Conservation (phyloP, 495 filamentous ascomycete species). For the Filosporella fistucella region DNA sequence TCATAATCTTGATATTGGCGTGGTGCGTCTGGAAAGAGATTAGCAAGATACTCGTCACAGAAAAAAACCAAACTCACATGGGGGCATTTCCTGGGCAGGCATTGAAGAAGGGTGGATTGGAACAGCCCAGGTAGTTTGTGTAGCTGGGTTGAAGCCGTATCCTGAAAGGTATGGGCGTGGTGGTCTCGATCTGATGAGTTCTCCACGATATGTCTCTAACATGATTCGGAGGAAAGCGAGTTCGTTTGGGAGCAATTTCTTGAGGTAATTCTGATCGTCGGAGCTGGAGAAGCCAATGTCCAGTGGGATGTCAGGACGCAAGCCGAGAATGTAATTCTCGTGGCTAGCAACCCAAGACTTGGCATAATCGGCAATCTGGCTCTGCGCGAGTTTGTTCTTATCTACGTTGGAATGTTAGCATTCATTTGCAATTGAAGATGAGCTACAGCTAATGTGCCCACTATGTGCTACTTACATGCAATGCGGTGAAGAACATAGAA, state of each 20-base stretch:
- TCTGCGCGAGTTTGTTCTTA: not conserved
- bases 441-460: not conserved
- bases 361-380: conserved; percentile 7
- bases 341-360: conserved; percentile 7
- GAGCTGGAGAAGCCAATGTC: not conserved
- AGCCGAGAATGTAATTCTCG: not conserved
- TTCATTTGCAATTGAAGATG: too few relatives aligned
- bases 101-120: too few relatives aligned
- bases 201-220: not conserved
- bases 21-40: not conserved
- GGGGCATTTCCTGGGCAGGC: too few relatives aligned
- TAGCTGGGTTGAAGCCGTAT: too few relatives aligned
- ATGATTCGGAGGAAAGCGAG: not conserved
- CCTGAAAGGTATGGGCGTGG: not conserved
- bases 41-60: not conserved
- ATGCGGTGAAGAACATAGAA: conserved; percentile 27
- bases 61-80: too few relatives aligned
- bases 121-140: too few relatives aligned
- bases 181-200: not conserved
- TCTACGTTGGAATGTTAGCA: too few relatives aligned
- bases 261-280: not conserved
- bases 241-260: not conserved
- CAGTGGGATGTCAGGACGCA: not conserved
- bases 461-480: not conserved
- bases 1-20: not conserved